Evolutionary conservation across 805 yeast species (phyloP).

Genomic region (Wickerhamiella kurtzmanii): DNA sequence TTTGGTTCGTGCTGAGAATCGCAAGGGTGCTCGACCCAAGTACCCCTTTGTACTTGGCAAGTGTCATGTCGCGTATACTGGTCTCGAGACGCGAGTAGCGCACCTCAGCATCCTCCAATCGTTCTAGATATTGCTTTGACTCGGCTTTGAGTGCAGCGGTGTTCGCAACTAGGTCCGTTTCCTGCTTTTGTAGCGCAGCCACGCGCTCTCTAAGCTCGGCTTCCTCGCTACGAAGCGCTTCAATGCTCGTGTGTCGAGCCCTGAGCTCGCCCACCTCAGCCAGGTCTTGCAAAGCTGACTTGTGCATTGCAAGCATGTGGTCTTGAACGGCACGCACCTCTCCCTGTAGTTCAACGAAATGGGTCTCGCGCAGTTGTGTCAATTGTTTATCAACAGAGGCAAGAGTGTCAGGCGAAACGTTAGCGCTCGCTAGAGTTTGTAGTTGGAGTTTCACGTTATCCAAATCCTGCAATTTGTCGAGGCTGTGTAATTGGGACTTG

Average conservation of each 20-base stretch:
- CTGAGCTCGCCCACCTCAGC: conserved; percentile 6
- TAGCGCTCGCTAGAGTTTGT: neutral
- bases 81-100: conserved; percentile 14
- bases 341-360: conserved; percentile 7
- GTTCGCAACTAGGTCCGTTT: conserved; percentile 5
- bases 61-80: conserved; percentile 14
- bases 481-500: neutral
- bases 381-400: neutral
- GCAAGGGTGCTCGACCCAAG: conserved; percentile 18
- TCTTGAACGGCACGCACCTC: conserved; percentile 18
- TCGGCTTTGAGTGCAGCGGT: conserved; percentile 14
- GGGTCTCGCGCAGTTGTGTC: neutral
- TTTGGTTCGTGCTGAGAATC: conserved; percentile 12
- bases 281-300: conserved; percentile 5
- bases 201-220: conserved; percentile 7
- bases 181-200: conserved; percentile 8
- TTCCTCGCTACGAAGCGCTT: conserved; percentile 1
- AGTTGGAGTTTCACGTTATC: neutral
- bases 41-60: conserved; percentile 16
- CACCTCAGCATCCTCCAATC: conserved; percentile 12
- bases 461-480: neutral
- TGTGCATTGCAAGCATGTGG: conserved; percentile 12
- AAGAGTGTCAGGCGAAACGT: neutral
- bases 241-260: neutral
- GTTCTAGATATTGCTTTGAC: conserved; percentile 8